phyloP scores from a whole-genome alignment of 1,284 basidiomycete genomes.

The Ustilago loliicola region DNA sequence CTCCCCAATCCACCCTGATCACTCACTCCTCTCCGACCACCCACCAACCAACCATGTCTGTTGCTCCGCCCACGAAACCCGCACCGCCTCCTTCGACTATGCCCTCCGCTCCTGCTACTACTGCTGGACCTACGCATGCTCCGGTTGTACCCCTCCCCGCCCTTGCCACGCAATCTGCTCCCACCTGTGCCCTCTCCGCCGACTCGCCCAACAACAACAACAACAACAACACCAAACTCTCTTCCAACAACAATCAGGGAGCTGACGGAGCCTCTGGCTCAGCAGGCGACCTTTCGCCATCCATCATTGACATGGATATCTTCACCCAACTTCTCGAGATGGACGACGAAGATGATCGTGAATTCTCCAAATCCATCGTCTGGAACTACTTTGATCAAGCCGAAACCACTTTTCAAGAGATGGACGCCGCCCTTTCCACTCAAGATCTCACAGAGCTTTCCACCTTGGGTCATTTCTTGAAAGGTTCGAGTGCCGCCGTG shows the following conservation, averaged over 20 bases:
- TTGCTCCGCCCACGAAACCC: not conserved
- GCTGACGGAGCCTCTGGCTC: slow-evolving; percentile 36
- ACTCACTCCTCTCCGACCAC: not conserved
- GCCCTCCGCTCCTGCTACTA: not conserved
- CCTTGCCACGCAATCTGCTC: not conserved
- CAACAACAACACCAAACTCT: not conserved
- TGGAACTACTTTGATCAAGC: slow-evolving; percentile 80
- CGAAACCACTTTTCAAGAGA: slow-evolving; percentile 79
- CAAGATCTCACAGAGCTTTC: slow-evolving; percentile 79
- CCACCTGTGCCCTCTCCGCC: not conserved
- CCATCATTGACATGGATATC: slow-evolving; percentile 80
- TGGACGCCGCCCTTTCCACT: slow-evolving; percentile 79
- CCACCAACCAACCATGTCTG: slow-evolving; percentile 5
- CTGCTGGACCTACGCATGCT: not conserved
- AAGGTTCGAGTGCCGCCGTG: slow-evolving; percentile 91
- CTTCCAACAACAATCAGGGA: slow-evolving; percentile 15
- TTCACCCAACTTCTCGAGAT: slow-evolving; percentile 89
- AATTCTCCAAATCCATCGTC: slow-evolving; percentile 84
- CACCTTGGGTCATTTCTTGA: slow-evolving; percentile 88
- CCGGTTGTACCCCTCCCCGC: not conserved
- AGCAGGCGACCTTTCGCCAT: slow-evolving; percentile 51
- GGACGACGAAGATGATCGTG: slow-evolving; percentile 82
- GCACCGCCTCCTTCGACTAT: not conserved
- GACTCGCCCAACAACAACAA: not conserved
- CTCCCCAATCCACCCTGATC: not conserved